Evolutionary conservation across 164 flowering plant genomes (phyloP).

Genomic region (Malania oleifera): DNA sequence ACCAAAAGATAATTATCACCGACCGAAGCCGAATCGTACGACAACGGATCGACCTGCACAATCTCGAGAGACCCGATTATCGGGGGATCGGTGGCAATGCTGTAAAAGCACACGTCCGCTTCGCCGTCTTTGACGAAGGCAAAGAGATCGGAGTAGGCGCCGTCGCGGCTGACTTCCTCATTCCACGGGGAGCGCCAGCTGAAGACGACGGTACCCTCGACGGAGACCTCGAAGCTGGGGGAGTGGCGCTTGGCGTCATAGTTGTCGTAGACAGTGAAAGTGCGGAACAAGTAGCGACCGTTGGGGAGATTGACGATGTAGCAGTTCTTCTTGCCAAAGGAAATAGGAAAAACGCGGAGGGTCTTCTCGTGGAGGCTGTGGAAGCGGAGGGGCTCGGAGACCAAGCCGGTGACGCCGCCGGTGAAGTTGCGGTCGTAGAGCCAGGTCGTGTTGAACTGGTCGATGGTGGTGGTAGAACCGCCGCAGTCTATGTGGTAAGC

Average conservation of each 20-base stretch:
- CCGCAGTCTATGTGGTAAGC: slow-evolving; percentile 80
- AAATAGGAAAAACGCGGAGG: slow-evolving; percentile 77
- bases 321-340: slow-evolving; percentile 92
- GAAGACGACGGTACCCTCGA: slow-evolving; percentile 84
- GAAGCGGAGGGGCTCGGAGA: slow-evolving; percentile 80
- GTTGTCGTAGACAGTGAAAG: slow-evolving; percentile 89
- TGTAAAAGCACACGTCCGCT: slow-evolving; percentile 78
- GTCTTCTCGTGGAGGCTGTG: slow-evolving; percentile 56
- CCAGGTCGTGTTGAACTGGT: slow-evolving; percentile 64
- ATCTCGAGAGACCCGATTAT: slow-evolving; percentile 68
- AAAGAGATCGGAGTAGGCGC: slow-evolving; percentile 91
- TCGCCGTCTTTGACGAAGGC: slow-evolving; percentile 50
- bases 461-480: slow-evolving; percentile 45
- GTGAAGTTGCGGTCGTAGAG: slow-evolving; percentile 71
- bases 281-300: slow-evolving; percentile 72
- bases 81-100: slow-evolving; percentile 92
- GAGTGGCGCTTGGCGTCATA: slow-evolving; percentile 80
- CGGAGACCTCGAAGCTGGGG: slow-evolving; percentile 81
- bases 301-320: slow-evolving; percentile 57
- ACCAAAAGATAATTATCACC: slow-evolving; percentile 45
- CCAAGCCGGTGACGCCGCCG: slow-evolving; percentile 57
- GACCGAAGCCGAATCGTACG: slow-evolving; percentile 38
- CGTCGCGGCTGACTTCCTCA: slow-evolving; percentile 44
- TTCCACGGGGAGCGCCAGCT: slow-evolving; percentile 89
- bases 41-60: slow-evolving; percentile 55